Conservation (phyloP, 2,329 filamentous ascomycete genomes). For the Fusarium phyllophilum region DNA sequence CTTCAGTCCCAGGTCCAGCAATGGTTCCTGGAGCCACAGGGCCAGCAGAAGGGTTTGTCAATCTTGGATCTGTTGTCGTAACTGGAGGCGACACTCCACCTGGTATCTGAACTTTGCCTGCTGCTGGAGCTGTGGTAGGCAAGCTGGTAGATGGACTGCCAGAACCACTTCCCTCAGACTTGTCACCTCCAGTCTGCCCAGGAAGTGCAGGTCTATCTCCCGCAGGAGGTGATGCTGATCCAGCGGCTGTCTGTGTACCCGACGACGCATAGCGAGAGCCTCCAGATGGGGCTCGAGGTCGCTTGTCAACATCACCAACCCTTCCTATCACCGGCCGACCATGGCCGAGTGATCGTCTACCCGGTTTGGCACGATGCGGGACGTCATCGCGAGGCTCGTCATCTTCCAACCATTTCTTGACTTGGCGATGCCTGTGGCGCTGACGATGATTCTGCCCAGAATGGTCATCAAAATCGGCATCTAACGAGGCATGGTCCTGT, state of each 20-base stretch:
- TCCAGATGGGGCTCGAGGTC: background rate
- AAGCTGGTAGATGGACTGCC: background rate
- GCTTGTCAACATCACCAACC: background rate
- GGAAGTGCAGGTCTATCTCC: background rate
- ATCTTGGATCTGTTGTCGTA: fast-evolving
- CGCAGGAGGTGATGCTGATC: fast-evolving
- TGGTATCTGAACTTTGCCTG: fast-evolving
- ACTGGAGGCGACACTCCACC: background rate
- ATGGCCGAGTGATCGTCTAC: background rate
- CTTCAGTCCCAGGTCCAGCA: background rate
- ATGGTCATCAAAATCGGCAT: background rate
- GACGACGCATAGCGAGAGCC: background rate
- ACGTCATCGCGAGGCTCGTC: background rate
- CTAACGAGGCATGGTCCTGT: background rate
- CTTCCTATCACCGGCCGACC: background rate
- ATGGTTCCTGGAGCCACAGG: background rate
- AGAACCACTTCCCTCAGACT: fast-evolving
- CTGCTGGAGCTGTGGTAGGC: fast-evolving
- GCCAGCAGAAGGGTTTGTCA: background rate
- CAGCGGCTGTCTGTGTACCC: background rate
- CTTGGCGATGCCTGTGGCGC: background rate
- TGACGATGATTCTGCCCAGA: background rate
- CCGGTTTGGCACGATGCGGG: background rate
- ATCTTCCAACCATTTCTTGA: background rate
- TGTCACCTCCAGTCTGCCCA: background rate